A percentile compares a stretch with the other conserved stretches of the same genome.
phyloP scores from a whole-genome alignment of 306 rosid species.

The Pterocarpus santalinus region DNA sequence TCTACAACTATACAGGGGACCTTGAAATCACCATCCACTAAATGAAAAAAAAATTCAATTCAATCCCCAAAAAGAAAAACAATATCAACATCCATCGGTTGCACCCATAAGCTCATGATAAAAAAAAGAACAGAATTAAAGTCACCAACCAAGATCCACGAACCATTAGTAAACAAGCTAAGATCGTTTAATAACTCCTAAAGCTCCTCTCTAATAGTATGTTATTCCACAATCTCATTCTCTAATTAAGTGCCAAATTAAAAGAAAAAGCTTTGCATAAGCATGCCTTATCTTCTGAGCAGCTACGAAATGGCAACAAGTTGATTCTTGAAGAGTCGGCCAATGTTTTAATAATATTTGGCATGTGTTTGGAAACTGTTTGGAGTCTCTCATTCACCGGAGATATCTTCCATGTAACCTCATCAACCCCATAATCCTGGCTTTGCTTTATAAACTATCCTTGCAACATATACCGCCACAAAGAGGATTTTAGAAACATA shows the following conservation, averaged over 20 bases:
- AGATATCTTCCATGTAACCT: conserved; percentile 93
- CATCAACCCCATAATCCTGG: conserved; percentile 87
- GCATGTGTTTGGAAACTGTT: conserved; percentile 76
- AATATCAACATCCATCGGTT: too few relatives aligned
- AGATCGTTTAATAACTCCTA: too few relatives aligned
- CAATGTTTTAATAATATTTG: conserved; percentile 71
- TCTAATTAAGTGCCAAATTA: conserved; percentile 3
- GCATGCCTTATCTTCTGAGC: conserved; percentile 69
- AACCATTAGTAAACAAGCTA: too few relatives aligned
- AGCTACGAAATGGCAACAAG: conserved; percentile 58
- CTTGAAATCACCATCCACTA: too few relatives aligned
- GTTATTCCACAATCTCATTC: conserved; percentile 42
- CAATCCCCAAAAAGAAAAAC: too few relatives aligned
- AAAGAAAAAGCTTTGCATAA: conserved; percentile 16
- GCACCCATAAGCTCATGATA: too few relatives aligned
- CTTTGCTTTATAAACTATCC: conserved; percentile 86
- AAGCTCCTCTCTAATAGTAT: too few relatives aligned
- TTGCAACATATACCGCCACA: conserved; percentile 29
- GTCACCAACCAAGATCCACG: too few relatives aligned
- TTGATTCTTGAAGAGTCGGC: conserved; percentile 81
- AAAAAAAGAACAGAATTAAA: too few relatives aligned
- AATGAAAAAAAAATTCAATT: too few relatives aligned
- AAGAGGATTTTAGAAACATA: conserved; percentile 36
- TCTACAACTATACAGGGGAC: too few relatives aligned
- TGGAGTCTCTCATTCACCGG: conserved; percentile 90